Conservation (phyloP, 495 filamentous ascomycete genomes). For the Penicillium herquei region DNA sequence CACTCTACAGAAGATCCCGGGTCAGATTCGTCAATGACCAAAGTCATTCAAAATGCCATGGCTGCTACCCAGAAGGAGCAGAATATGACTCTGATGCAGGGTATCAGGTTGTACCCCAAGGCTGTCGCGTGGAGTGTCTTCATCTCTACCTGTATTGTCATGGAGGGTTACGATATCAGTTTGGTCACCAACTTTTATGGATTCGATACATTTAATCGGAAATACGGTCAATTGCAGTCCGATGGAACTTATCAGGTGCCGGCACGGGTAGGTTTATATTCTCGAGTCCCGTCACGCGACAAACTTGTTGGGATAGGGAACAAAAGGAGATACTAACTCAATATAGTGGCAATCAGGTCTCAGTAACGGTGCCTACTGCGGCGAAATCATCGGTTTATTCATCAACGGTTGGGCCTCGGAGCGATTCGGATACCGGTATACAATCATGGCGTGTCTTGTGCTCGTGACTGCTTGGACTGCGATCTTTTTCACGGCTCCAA, state of each 20-base stretch:
- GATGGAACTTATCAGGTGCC: constrained; percentile 66
- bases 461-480: constrained; percentile 67
- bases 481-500: constrained; percentile 76
- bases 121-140: constrained; percentile 55
- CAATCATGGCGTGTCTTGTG: constrained; percentile 65
- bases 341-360: constrained; percentile 70
- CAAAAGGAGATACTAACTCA: background rate
- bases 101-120: constrained; percentile 54
- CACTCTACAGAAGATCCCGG: constrained; percentile 15
- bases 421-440: constrained; percentile 70
- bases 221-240: constrained; percentile 59
- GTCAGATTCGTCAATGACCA: constrained; percentile 32
- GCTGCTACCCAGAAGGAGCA: constrained; percentile 47
- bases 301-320: background rate
- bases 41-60: constrained; percentile 42
- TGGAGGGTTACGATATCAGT: constrained; percentile 59
- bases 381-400: constrained; percentile 73
- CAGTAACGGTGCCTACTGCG: constrained; percentile 63
- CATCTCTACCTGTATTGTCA: constrained; percentile 53
- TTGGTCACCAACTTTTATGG: constrained; percentile 53
- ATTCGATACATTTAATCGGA: constrained; percentile 58
- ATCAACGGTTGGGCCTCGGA: constrained; percentile 78
- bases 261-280: constrained; percentile 42
- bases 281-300: background rate
- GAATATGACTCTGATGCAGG: constrained; percentile 44